Evolutionary conservation across 768 basidiomycete species (phyloP).

Genomic region (Hypholoma fasciculare): DNA sequence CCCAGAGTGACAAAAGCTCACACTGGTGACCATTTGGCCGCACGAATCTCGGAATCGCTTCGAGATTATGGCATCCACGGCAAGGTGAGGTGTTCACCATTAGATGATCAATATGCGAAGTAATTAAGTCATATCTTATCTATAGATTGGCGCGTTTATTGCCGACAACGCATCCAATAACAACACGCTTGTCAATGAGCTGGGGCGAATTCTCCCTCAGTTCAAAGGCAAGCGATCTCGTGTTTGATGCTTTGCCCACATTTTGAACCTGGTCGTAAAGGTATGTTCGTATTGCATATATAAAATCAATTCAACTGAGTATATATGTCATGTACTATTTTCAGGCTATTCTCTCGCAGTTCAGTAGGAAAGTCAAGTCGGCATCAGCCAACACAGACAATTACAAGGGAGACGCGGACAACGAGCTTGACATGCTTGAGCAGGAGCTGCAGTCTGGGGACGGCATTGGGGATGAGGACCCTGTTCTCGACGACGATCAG

Average conservation of each 20-base stretch:
- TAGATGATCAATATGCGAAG: not conserved
- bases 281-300: not conserved
- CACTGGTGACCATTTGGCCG: constrained; percentile 6
- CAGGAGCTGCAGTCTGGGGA: not conserved
- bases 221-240: not conserved
- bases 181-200: not conserved
- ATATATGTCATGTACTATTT: too few relatives aligned
- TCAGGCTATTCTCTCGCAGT: not conserved
- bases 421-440: not conserved
- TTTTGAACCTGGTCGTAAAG: not conserved
- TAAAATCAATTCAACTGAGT: too few relatives aligned
- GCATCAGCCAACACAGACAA: not conserved
- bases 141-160: constrained; percentile 18
- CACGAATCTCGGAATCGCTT: not conserved
- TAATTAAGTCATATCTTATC: not conserved
- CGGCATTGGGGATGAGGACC: constrained; percentile 7
- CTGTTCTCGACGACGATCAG: constrained; percentile 2
- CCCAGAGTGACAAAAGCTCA: constrained; percentile 9
- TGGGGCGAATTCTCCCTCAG: not conserved
- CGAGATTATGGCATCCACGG: constrained; percentile 24
- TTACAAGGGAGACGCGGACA: not conserved
- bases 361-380: not conserved
- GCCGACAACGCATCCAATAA: constrained; percentile 25
- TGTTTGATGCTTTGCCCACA: not conserved
- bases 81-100: constrained; percentile 29